These are phyloP conservation scores for Ganoderma boninense DNA, from an alignment of 1,284 basidiomycete genomes.

Conservation along the genomic window DNA sequence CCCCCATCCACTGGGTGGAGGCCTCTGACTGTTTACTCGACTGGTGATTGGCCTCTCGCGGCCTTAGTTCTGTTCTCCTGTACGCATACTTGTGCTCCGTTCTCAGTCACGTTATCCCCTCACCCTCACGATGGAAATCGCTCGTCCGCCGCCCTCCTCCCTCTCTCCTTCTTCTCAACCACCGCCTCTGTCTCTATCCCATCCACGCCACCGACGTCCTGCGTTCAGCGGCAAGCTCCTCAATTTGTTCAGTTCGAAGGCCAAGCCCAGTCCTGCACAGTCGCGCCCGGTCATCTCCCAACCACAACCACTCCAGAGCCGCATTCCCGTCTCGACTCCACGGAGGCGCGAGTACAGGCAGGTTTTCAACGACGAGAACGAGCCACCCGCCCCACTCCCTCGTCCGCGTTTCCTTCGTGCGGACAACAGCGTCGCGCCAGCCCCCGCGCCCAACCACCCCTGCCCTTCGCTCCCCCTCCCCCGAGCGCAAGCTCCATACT, in stretches of 20 bases:
- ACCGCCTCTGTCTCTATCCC: neutral
- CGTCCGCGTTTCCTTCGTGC: constrained; percentile 15
- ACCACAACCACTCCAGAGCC: constrained; percentile 24
- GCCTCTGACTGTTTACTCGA: neutral
- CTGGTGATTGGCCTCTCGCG: constrained; percentile 3
- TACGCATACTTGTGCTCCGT: neutral
- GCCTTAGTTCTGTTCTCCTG: constrained; percentile 2
- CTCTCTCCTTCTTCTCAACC: neutral
- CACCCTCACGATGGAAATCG: constrained; percentile 9
- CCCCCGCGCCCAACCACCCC: neutral
- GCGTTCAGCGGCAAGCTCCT: constrained; percentile 29
- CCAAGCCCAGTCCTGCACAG: constrained; percentile 12
- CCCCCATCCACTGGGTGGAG: neutral
- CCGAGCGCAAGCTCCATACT: neutral
- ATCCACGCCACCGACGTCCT: constrained; percentile 20
- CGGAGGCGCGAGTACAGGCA: constrained; percentile 18
- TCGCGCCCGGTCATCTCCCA: constrained; percentile 24
- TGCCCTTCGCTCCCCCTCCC: neutral
- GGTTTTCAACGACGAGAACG: constrained; percentile 23
- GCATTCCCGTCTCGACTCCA: constrained; percentile 2
- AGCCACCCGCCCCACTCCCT: constrained; percentile 2
- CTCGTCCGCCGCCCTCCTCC: constrained; percentile 5
- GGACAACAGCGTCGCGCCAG: neutral
- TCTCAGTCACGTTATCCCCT: neutral
- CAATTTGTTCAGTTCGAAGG: constrained; percentile 23